Evolutionary conservation across 2,329 filamentous ascomycete genomes (phyloP).

Genomic region (Pseudocercospora pini-densiflorae): DNA sequence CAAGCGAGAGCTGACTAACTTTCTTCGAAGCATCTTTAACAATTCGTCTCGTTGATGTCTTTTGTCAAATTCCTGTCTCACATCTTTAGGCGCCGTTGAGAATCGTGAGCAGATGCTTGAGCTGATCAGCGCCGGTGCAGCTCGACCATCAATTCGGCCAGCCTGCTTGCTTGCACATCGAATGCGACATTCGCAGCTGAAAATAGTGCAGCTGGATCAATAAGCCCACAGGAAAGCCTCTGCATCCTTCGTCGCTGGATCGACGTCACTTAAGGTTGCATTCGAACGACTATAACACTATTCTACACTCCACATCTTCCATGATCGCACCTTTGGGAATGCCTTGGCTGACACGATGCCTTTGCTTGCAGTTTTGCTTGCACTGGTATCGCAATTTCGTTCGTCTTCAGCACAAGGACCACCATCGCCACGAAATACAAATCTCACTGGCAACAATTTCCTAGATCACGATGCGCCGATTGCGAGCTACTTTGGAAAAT

Average conservation of each 20-base stretch:
- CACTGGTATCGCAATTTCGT: not conserved
- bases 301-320: not conserved
- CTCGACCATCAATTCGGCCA: too few species aligned
- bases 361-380: not conserved
- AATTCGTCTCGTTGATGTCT: not conserved
- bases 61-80: not conserved
- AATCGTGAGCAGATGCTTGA: too few species aligned
- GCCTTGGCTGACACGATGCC: not conserved
- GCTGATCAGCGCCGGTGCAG: too few species aligned
- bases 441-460: conserved; percentile 20
- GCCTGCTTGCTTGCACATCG: too few species aligned
- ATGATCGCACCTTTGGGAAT: not conserved
- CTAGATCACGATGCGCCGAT: conserved; percentile 30
- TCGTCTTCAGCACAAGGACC: not conserved
- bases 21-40: too few species aligned
- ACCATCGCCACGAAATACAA: not conserved
- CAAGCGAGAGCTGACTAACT: not conserved
- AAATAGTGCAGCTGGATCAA: not conserved
- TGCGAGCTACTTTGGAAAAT: conserved; percentile 27
- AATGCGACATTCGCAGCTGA: not conserved
- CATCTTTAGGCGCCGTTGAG: too few species aligned
- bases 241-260: not conserved
- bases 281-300: not conserved
- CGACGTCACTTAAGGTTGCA: not conserved
- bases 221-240: not conserved